Percentiles rank a stretch among this genome's conserved stretches.
phyloP scores from a whole-genome alignment of 345 rosid species.

The Clausena lansium region DNA sequence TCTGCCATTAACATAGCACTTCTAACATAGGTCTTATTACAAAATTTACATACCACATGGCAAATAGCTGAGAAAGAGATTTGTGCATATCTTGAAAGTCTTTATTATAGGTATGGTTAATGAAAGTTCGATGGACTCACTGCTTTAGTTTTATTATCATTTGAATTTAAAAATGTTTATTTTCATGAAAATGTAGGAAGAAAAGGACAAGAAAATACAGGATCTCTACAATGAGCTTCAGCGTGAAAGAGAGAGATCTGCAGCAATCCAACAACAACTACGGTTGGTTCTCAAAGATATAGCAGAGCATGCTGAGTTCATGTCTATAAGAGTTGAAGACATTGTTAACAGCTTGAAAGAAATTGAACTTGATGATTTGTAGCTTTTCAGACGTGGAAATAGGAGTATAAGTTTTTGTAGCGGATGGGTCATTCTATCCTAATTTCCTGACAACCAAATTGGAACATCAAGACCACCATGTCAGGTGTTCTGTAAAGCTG shows the following conservation, averaged over 20 bases:
- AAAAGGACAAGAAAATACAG: constrained; percentile 38
- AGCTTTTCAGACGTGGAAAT: background rate
- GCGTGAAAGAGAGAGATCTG: constrained; percentile 27
- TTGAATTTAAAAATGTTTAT: background rate
- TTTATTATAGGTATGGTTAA: background rate
- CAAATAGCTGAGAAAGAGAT: background rate
- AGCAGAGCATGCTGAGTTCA: constrained; percentile 33
- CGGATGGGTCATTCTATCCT: background rate
- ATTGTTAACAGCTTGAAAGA: constrained; percentile 35
- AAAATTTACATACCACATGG: background rate
- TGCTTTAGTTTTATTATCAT: background rate
- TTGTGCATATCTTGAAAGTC: background rate
- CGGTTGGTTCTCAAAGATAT: constrained; percentile 29
- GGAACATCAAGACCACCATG: background rate
- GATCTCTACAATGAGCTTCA: constrained; percentile 34
- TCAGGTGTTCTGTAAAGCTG: background rate
- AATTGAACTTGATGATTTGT: constrained; percentile 27
- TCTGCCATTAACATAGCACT: background rate
- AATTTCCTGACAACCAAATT: background rate
- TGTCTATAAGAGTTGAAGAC: constrained; percentile 38
- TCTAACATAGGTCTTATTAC: background rate
- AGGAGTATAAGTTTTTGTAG: background rate
- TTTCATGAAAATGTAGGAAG: constrained; percentile 28
- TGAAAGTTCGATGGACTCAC: background rate
- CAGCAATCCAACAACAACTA: constrained; percentile 31